Conservation (phyloP, 805 yeast genomes). For the Ogataea haglerorum region DNA sequence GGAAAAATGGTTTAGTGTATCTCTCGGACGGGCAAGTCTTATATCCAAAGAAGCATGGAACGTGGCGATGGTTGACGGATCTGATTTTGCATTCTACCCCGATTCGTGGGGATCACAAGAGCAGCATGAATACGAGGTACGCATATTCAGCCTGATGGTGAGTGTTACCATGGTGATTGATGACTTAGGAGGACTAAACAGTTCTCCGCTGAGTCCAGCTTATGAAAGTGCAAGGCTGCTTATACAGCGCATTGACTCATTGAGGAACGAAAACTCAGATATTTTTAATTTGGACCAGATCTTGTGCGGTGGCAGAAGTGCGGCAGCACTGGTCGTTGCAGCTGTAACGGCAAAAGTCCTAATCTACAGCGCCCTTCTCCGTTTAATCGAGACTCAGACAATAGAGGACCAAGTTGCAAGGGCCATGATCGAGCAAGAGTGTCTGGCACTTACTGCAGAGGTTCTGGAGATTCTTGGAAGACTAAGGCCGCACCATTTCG, state of each 20-base stretch:
- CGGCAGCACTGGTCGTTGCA: constrained; percentile 11
- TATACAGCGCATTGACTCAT: constrained; percentile 2
- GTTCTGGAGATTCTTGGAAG: constrained; percentile 6
- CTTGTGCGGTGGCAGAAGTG: neutral
- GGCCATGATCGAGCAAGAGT: constrained; percentile 1
- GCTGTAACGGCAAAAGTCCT: constrained; percentile 9
- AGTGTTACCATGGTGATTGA: constrained; percentile 16
- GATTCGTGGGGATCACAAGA: constrained; percentile 10
- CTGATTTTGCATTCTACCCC: constrained; percentile 12
- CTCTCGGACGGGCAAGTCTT: constrained; percentile 13
- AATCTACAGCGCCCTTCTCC: neutral
- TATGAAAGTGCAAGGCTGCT: constrained; percentile 5
- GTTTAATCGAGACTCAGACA: neutral
- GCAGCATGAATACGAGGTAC: constrained; percentile 10
- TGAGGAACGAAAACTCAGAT: constrained; percentile 2
- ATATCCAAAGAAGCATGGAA: constrained; percentile 16
- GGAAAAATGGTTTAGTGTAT: constrained; percentile 18
- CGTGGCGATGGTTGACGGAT: constrained; percentile 10
- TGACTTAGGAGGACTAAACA: constrained; percentile 4
- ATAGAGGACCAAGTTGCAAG: constrained; percentile 3
- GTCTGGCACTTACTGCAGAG: constrained; percentile 2
- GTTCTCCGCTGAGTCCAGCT: constrained; percentile 1
- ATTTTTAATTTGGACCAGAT: neutral
- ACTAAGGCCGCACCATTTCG: constrained; percentile 12
- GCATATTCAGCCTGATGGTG: constrained; percentile 8